These are phyloP conservation scores for Sporisorium graminicola DNA, from an alignment of 1,284 basidiomycete species.

Conservation along the genomic window DNA sequence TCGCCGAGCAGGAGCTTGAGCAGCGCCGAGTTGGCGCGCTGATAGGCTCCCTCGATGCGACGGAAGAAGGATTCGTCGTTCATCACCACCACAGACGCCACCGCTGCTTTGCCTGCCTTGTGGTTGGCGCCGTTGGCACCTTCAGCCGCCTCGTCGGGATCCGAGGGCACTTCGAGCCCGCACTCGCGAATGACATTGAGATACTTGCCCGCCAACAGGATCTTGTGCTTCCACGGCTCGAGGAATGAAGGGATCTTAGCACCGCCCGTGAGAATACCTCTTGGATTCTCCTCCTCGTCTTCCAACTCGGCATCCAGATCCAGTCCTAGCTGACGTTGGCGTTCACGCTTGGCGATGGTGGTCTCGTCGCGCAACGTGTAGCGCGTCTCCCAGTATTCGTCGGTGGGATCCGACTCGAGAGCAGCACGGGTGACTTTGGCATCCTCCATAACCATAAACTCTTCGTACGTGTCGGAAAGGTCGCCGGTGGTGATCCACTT, in stretches of 20 bases:
- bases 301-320: constrained; percentile 53
- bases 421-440: constrained; percentile 65
- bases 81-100: constrained; percentile 52
- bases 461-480: constrained; percentile 67
- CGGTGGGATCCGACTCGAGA: constrained; percentile 66
- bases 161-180: constrained; percentile 61
- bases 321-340: constrained; percentile 55
- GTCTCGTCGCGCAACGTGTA: constrained; percentile 67
- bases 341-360: constrained; percentile 55
- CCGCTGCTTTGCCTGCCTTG: constrained; percentile 6
- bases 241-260: constrained; percentile 68
- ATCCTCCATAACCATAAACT: constrained; percentile 69
- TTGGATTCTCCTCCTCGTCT: constrained; percentile 70
- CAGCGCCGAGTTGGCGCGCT: constrained; percentile 65
- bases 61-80: constrained; percentile 65
- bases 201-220: constrained; percentile 68
- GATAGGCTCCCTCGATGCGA: constrained; percentile 65
- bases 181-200: constrained; percentile 69
- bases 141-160: constrained; percentile 28
- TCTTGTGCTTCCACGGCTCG: constrained; percentile 69
- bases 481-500: constrained; percentile 68
- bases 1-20: constrained; percentile 64
- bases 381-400: constrained; percentile 69
- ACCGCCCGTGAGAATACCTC: constrained; percentile 72
- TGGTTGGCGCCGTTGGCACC: background rate